Conservation (phyloP, 345 rosid genomes). For the Excoecaria cochinchinensis region DNA sequence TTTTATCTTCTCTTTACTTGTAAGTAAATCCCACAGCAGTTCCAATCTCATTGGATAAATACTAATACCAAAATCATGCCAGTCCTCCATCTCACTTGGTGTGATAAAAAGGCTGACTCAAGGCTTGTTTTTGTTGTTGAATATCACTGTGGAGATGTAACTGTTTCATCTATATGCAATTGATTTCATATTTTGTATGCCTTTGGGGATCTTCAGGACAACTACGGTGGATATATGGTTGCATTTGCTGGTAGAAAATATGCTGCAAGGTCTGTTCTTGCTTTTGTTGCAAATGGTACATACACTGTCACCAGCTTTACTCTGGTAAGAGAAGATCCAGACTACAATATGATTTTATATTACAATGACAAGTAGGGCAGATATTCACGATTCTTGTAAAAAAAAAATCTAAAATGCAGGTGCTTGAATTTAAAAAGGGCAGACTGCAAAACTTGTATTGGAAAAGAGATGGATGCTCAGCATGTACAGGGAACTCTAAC, state of each 20-base stretch:
- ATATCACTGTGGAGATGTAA: not conserved
- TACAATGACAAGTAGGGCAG: not conserved
- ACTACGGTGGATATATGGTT: constrained; percentile 75
- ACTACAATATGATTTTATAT: constrained; percentile 2
- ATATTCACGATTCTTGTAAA: not conserved
- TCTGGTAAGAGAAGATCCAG: constrained; percentile 48
- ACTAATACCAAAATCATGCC: not conserved
- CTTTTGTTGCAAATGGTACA: constrained; percentile 55
- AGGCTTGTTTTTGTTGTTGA: not conserved
- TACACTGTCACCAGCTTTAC: constrained; percentile 81
- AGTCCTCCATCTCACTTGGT: not conserved
- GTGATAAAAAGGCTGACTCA: not conserved
- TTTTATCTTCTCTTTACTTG: not conserved
- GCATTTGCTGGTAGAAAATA: constrained; percentile 92
- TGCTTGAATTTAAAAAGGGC: constrained; percentile 88
- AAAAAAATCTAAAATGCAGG: constrained; percentile 39
- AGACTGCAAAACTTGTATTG: constrained; percentile 89
- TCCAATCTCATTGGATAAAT: not conserved
- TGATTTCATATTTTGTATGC: not conserved
- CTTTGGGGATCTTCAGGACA: constrained; percentile 33
- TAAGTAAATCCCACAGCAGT: not conserved
- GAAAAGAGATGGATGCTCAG: constrained; percentile 92
- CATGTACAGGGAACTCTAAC: constrained; percentile 55
- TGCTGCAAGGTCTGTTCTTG: constrained; percentile 84
- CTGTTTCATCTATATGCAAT: not conserved